phyloP scores from a whole-genome alignment of 371 early-diverging fungal genomes.

The Lichtheimia ramosa region DNA sequence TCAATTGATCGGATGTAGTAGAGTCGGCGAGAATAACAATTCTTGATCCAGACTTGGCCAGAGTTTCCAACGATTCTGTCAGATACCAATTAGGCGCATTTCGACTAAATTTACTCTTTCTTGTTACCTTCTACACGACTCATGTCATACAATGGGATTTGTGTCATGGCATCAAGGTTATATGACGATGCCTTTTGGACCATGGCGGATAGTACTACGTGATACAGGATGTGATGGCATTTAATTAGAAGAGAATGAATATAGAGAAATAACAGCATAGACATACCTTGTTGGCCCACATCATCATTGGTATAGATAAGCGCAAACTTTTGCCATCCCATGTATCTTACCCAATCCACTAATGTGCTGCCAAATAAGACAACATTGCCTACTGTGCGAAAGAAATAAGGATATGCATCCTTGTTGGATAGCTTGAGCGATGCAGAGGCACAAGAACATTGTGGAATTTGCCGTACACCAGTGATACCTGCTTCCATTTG shows the following conservation, averaged over 20 bases:
- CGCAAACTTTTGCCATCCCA: slow-evolving; percentile 40
- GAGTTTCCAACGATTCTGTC: slow-evolving; percentile 25
- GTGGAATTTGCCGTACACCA: slow-evolving; percentile 33
- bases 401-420: slow-evolving; percentile 38
- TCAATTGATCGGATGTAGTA: slow-evolving; percentile 28
- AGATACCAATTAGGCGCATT: neutral
- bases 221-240: neutral
- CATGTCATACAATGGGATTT: slow-evolving; percentile 31
- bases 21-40: slow-evolving; percentile 39
- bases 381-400: slow-evolving; percentile 35
- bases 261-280: neutral
- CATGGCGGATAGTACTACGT: slow-evolving; percentile 21
- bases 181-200: slow-evolving; percentile 15
- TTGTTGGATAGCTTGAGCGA: slow-evolving; percentile 31
- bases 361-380: slow-evolving; percentile 28
- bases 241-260: neutral
- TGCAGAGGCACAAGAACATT: slow-evolving; percentile 39
- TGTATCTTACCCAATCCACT: slow-evolving; percentile 32
- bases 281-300: slow-evolving; percentile 38
- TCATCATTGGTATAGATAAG: slow-evolving; percentile 37
- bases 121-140: slow-evolving; percentile 12
- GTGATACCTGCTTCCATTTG: slow-evolving; percentile 37
- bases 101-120: neutral
- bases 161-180: slow-evolving; percentile 21
- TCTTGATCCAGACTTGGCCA: slow-evolving; percentile 27